Evolutionary conservation across 2,329 filamentous ascomycete species (phyloP).

Genomic region (Xylaria polymorpha): DNA sequence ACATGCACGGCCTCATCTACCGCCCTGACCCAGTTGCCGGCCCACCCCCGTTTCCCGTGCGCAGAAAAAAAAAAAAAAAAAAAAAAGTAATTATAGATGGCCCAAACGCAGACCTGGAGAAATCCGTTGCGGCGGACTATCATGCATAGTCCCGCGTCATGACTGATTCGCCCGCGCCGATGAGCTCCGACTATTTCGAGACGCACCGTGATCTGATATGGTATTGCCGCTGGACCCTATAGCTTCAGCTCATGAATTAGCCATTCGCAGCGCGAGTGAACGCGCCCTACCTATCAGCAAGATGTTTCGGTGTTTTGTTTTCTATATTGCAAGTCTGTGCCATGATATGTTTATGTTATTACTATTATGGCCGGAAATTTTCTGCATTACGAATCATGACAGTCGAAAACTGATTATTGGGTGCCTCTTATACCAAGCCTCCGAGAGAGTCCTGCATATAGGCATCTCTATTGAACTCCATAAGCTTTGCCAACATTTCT

Average conservation of each 20-base stretch:
- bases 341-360: too few relatives aligned
- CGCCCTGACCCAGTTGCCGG: slow-evolving; percentile 15
- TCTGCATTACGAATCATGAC: too few relatives aligned
- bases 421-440: too few relatives aligned
- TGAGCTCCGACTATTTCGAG: slow-evolving; percentile 1
- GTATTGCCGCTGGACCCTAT: background rate
- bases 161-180: slow-evolving; percentile 24
- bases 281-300: background rate
- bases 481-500: too few relatives aligned
- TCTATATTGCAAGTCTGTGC: too few relatives aligned
- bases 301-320: background rate
- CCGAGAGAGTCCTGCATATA: too few relatives aligned
- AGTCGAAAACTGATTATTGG: too few relatives aligned
- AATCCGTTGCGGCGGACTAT: slow-evolving; percentile 22
- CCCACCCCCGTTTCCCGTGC: background rate
- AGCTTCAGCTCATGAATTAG: background rate
- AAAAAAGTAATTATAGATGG: slow-evolving; percentile 22
- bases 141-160: slow-evolving; percentile 14
- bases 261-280: background rate
- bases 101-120: slow-evolving; percentile 33
- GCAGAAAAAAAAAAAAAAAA: too few relatives aligned
- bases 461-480: too few relatives aligned
- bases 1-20: slow-evolving; percentile 23
- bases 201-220: background rate
- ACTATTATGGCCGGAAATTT: too few relatives aligned